These are phyloP conservation scores for Anthracocystis panici-leucophaei DNA, from an alignment of 1,284 basidiomycete genomes.

Conservation along the genomic window DNA sequence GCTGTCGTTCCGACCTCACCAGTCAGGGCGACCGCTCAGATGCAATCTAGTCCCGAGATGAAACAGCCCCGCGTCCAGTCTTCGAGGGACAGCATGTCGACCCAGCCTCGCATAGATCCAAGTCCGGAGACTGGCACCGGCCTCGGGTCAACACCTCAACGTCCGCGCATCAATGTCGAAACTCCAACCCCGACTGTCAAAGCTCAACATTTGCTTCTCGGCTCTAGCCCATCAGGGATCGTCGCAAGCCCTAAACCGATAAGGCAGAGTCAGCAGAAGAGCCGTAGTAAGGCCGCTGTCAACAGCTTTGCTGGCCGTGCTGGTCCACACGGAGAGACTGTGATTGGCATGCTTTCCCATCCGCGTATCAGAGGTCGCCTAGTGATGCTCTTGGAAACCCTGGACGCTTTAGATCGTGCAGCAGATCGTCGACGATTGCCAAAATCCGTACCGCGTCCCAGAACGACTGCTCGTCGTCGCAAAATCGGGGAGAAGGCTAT, in stretches of 20 bases:
- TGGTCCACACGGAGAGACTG: slow-evolving; percentile 6
- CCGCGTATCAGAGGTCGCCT: slow-evolving; percentile 27
- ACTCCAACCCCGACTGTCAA: not conserved
- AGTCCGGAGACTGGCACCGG: not conserved
- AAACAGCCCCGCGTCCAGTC: slow-evolving; percentile 5
- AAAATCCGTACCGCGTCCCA: not conserved
- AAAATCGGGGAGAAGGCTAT: not conserved
- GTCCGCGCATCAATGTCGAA: not conserved
- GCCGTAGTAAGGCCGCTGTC: not conserved
- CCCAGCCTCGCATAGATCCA: not conserved
- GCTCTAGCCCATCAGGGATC: not conserved
- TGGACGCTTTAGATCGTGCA: slow-evolving; percentile 30
- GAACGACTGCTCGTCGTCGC: not conserved
- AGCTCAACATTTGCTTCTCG: not conserved
- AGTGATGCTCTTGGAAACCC: slow-evolving; percentile 23
- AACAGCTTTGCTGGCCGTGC: not conserved
- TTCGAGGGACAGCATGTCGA: slow-evolving; percentile 1
- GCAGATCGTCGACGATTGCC: slow-evolving; percentile 20
- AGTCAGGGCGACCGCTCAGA: slow-evolving; percentile 8
- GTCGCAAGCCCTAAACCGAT: slow-evolving; percentile 7
- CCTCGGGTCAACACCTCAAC: not conserved
- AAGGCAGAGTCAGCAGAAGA: not conserved
- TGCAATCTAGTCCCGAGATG: slow-evolving; percentile 9
- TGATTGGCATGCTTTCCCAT: slow-evolving; percentile 31
- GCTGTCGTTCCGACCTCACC: slow-evolving; percentile 17